phyloP scores from a whole-genome alignment of 2,329 filamentous ascomycete genomes.

The Penicillium sp. region DNA sequence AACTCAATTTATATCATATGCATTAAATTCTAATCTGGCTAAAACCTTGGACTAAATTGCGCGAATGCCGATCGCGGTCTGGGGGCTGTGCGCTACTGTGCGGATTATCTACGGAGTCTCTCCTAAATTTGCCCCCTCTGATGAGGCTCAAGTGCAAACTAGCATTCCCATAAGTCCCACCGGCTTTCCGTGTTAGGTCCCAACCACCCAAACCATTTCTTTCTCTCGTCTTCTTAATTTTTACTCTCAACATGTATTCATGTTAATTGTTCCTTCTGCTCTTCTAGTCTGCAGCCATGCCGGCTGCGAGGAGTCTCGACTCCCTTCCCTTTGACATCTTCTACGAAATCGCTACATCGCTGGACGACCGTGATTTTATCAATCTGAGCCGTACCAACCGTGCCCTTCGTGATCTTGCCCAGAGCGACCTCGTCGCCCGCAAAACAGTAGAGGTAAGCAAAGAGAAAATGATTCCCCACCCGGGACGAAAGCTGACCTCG shows the following conservation, averaged over 20 bases:
- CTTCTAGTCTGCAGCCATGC: conserved; percentile 1
- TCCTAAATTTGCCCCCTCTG: background rate
- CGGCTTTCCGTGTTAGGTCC: background rate
- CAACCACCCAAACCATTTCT: background rate
- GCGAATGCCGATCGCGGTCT: background rate
- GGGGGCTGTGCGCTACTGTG: background rate
- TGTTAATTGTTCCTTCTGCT: background rate
- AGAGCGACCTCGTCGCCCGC: conserved; percentile 59
- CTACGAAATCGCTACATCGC: conserved; percentile 55
- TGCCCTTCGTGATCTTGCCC: conserved; percentile 53
- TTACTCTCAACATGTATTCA: background rate
- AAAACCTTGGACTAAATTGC: background rate
- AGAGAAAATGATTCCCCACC: background rate
- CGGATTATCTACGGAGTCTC: background rate
- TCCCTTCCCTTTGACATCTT: conserved; percentile 66
- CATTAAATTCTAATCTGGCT: background rate
- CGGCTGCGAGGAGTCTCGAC: conserved; percentile 35
- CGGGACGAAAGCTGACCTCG: background rate
- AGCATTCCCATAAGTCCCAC: background rate
- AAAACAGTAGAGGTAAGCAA: conserved; percentile 57
- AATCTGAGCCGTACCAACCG: conserved; percentile 56
- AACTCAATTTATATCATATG: background rate
- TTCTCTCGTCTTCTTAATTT: background rate
- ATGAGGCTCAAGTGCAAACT: background rate
- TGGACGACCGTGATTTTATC: conserved; percentile 61